phyloP scores from a whole-genome alignment of 2,329 filamentous ascomycete genomes.

The Graphilbum ipis-grandicollis region DNA sequence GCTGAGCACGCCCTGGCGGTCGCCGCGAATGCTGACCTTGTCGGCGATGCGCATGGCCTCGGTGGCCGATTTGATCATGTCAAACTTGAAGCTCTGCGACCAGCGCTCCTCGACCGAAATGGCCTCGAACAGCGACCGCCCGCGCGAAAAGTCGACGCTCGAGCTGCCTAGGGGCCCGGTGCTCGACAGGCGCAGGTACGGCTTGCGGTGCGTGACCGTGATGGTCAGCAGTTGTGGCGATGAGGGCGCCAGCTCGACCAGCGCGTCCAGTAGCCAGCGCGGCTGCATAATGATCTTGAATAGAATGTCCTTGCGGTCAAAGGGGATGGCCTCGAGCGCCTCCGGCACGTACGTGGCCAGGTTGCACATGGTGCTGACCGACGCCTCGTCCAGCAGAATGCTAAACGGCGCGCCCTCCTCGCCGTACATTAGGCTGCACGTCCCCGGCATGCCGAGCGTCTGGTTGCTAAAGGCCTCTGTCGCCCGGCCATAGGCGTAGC shows the following conservation, averaged over 20 bases:
- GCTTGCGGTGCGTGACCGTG: slow-evolving; percentile 41
- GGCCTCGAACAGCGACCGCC: slow-evolving; percentile 54
- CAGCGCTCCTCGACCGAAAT: slow-evolving; percentile 44
- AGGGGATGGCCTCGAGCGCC: slow-evolving; percentile 64
- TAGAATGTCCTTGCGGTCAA: slow-evolving; percentile 59
- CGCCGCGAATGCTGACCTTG: slow-evolving; percentile 82
- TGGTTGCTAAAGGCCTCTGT: slow-evolving; percentile 70
- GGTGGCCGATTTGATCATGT: slow-evolving; percentile 66
- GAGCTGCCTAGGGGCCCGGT: slow-evolving; percentile 41
- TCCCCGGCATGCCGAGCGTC: slow-evolving; percentile 65
- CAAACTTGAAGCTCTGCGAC: slow-evolving; percentile 70
- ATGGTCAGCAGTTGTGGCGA: slow-evolving; percentile 59
- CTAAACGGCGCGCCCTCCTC: slow-evolving; percentile 62
- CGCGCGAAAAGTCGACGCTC: slow-evolving; percentile 48
- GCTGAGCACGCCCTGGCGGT: slow-evolving; percentile 78
- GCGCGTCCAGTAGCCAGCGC: slow-evolving; percentile 51
- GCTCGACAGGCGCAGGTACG: slow-evolving; percentile 60
- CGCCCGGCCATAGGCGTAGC: not conserved
- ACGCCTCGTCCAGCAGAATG: slow-evolving; percentile 71
- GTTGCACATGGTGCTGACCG: slow-evolving; percentile 77
- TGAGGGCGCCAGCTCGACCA: slow-evolving; percentile 52
- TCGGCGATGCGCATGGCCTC: slow-evolving; percentile 86
- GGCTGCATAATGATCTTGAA: slow-evolving; percentile 94
- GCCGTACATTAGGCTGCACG: slow-evolving; percentile 68
- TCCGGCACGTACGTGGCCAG: slow-evolving; percentile 76